Evolutionary conservation across 257 asterid genomes (phyloP), one percentile per base, ranked within the genome.

Genomic region (Anisodus tanguticus): DNA sequence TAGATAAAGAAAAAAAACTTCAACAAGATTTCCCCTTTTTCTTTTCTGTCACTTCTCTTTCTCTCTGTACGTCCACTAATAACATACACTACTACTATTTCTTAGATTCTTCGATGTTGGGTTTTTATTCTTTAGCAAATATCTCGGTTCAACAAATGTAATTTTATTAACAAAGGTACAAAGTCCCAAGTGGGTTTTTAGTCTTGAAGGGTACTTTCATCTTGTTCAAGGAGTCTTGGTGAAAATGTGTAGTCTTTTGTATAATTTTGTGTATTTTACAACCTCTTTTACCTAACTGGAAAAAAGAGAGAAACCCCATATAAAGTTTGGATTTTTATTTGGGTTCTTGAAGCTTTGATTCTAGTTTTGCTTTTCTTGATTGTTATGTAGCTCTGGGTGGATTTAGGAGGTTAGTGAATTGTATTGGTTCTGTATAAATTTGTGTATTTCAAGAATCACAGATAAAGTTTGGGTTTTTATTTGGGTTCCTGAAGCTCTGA

Each of bases 1-100:
- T 76, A 76, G 81, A 76, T 76, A 76, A 76, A 76, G 47, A 76
- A 63, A 76, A 76, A 76, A 51, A 76, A 76, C 22, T 51, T 76
- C 47, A 76, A 13, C 81, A 26, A 53, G 16, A 8, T 53, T 22
- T 77, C 64, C 26, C 41, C 15, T 53, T 51, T 77, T 72, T n/a
- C 13, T 7, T 76, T 22, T 19, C 43, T 49, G 62, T 74, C 43
- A 19, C 9, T 11, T 74, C 81, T 77, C 64, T 76, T 39, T 51
- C 47, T 77, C 31, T 76, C 31, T 76, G 81, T 77, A 76, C 64
- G 7, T 76, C 81, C 81, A 76, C 81, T 53, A 76, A 76, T 22
- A 3, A 13, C 47, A 51, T 76, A 54, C 10, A 45, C 49, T 37
- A 70, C 37, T 66, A 66, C 72, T 54, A 26, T 77, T 76, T 77